These are phyloP conservation scores for Chenopodium formosanum DNA, from an alignment of 148 eudicot species.

Conservation along the genomic window DNA sequence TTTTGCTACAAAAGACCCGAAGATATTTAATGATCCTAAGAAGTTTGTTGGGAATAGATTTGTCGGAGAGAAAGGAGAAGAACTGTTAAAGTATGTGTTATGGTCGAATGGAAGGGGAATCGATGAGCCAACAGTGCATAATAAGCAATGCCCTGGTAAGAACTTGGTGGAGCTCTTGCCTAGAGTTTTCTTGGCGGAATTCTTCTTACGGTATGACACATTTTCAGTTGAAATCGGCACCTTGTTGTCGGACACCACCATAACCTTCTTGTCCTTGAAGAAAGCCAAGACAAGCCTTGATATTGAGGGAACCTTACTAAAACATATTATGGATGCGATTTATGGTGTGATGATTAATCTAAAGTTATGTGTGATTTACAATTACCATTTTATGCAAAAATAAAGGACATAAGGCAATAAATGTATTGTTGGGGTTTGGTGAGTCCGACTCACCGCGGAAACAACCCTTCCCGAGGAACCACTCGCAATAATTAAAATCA, in stretches of 20 bases:
- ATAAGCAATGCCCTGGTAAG: conserved; percentile 71
- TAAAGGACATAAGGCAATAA: too few relatives aligned
- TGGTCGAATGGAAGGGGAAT: conserved; percentile 67
- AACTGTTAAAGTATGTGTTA: conserved; percentile 40
- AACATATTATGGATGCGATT: too few relatives aligned
- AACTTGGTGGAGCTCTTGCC: conserved; percentile 51
- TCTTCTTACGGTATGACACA: conserved; percentile 56
- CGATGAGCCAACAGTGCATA: conserved; percentile 42
- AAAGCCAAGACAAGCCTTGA: conserved; percentile 28
- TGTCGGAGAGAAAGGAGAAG: conserved; percentile 48
- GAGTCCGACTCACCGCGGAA: too few relatives aligned
- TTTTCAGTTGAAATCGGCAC: conserved; percentile 35
- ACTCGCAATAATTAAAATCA: too few relatives aligned
- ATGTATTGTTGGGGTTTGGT: too few relatives aligned
- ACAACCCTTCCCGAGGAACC: too few relatives aligned
- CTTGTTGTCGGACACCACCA: neutral
- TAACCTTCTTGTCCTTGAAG: conserved; percentile 41
- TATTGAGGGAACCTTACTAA: neutral
- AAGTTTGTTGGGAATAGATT: conserved; percentile 54
- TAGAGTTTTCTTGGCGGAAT: conserved; percentile 51
- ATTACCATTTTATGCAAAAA: too few relatives aligned
- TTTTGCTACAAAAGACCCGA: conserved; percentile 49
- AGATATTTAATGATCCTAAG: conserved; percentile 39
- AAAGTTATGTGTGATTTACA: too few relatives aligned
- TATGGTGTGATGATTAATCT: too few relatives aligned